phyloP scores from a whole-genome alignment of 2,329 filamentous ascomycete genomes.

The Dryadomyces quercus-mongolicae region DNA sequence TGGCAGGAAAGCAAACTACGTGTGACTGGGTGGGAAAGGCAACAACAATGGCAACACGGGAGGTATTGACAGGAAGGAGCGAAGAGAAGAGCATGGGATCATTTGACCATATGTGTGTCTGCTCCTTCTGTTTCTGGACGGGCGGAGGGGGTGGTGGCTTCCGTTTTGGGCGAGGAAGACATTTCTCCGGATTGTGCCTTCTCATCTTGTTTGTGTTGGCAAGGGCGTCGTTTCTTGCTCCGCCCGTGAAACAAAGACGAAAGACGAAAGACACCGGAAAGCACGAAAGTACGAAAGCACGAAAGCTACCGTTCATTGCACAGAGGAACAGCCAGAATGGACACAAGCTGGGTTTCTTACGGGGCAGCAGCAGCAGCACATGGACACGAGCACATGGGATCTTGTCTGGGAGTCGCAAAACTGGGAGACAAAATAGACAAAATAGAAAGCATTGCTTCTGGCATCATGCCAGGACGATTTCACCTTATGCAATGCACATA shows the following conservation, averaged over 20 bases:
- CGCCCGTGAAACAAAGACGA: neutral
- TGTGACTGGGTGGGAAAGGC: neutral
- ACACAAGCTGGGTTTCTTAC: no score
- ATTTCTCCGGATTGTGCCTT: neutral
- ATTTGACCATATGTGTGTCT: neutral
- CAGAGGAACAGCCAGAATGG: neutral
- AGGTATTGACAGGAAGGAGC: neutral
- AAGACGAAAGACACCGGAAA: no score
- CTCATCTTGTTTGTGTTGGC: neutral
- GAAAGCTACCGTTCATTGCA: neutral
- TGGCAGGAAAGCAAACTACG: neutral
- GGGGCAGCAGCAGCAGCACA: no score
- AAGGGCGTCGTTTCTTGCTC: neutral
- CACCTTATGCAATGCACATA: no score
- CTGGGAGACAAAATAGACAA: no score
- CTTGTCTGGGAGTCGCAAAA: no score
- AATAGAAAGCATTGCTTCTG: no score
- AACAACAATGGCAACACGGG: neutral
- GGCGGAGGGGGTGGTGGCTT: neutral
- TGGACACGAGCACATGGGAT: no score
- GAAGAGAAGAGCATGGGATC: neutral
- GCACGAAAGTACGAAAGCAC: neutral
- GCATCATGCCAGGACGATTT: no score
- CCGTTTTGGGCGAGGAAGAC: neutral
- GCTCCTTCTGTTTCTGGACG: neutral